Percentiles rank a stretch among this genome's conserved stretches.
Conservation (phyloP, 2,329 filamentous ascomycete species). For the Ophiostoma sp. region DNA sequence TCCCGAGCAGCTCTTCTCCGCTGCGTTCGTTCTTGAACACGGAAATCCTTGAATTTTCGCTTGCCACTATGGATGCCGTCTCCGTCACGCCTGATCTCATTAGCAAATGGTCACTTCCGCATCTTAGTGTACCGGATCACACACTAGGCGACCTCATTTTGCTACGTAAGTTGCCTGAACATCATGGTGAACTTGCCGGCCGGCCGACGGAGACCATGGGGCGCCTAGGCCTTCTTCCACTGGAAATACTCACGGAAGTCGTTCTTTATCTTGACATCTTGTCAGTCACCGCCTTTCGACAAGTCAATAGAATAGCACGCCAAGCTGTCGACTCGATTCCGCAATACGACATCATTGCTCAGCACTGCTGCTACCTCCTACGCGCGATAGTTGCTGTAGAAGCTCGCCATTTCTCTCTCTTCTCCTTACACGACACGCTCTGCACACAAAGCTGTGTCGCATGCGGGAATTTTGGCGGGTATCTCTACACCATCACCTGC, state of each 20-base stretch:
- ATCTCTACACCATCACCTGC: not conserved
- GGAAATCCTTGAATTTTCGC: no score
- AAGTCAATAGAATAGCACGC: not conserved
- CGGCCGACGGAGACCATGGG: not conserved
- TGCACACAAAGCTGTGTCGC: not conserved
- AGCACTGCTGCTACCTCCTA: constrained; percentile 1
- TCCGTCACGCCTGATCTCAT: not conserved
- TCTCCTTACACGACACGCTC: not conserved
- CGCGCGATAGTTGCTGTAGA: not conserved
- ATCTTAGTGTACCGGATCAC: not conserved
- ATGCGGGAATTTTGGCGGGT: not conserved
- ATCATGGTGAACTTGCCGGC: not conserved
- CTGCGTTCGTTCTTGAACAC: no score
- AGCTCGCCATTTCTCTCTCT: not conserved
- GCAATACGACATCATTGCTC: not conserved
- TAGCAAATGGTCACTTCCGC: not conserved
- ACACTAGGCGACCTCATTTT: not conserved
- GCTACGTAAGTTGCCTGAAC: not conserved
- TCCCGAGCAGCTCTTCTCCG: no score
- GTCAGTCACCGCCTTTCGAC: not conserved
- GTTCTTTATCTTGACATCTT: not conserved
- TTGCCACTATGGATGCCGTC: not conserved
- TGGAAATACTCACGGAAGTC: not conserved
- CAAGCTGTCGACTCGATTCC: not conserved
- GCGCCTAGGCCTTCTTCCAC: not conserved